Base-by-base conservation (phyloP, 2,329 filamentous ascomycete genomes). In the Fusarium austroafricanum region DNA sequence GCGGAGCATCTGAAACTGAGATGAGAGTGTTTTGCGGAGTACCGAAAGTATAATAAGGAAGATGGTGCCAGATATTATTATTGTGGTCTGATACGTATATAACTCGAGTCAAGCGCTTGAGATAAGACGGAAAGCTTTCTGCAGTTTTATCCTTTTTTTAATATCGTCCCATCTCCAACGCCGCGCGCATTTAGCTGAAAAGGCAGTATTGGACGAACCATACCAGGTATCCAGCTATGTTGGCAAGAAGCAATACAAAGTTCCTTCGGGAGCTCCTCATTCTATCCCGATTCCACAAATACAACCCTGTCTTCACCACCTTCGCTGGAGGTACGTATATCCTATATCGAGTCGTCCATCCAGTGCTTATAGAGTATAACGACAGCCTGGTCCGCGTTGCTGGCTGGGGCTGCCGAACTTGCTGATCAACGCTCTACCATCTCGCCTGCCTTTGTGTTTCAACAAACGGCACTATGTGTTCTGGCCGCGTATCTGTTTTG, bases 401-500 rank as follows among this genome's bases (percentile, higher is more conserved):
- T 57, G 17, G 55, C 55, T 12, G 55, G 45, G n/a, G 39, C 46
- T 51, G 37, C n/a, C 5, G 39, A 52, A 43, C 55, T 57, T 52
- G 46, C 46, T 23, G 46, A 57, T 45, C 46, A 39, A 35, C 29
- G 15, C 39, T 45, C 46, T 17, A 33, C 45, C 47, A 57, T 51
- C 39, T 44, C 45, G 4, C 46, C 65, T 3, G 65, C 46, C 23
- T 63, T 67, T 21, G 65, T 75, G 12, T 65, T 76, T 43, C 31
- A 52, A 10, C 73, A 74, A 31, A 68, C 71, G 3, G 54, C 61
- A 8, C 52, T 75, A 40, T 67, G 64, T 31, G 71, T 74, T 23
- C 26, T 71, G 15, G 64, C 68, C 33, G 62, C 69, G 4, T 75
- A 72, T 40, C 31, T 73, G 2, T 75, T 75, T 37, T 74, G 73